Evolutionary conservation across 179 eudicot genomes (phyloP), one percentile per base, ranked within the genome.

Genomic region (Heliamphora pulchella): DNA sequence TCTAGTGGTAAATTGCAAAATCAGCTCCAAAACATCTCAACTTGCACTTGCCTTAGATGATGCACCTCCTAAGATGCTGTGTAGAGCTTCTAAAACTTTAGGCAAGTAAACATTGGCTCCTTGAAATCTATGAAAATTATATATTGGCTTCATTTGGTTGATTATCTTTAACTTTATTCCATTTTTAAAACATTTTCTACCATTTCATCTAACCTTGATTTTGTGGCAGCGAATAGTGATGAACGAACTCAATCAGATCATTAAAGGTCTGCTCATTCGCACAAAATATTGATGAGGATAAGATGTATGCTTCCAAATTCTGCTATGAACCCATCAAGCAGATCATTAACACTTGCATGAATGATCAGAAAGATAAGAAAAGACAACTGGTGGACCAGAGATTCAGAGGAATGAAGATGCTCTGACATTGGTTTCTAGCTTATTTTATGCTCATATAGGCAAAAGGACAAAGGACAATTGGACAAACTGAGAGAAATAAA

Each of bases 231-330:
- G 79, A 89, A 78, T 66, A 77, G 72, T 79, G 94, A 92, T n/a
- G n/a, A n/a, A n/a, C 17, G 97, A 91, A 11, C 81, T 79, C 13
- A 91, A 92, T 48, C 93, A 91, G 58, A 86, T 86, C 66, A 73
- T 79, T 75, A 10, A 46, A 22, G 63, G 66, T 71, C 78, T 55
- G 31, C 41, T 57, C 46, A 47, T 18, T 48, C 58, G 4, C 5
- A 39, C 50, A 18, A 17, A 18, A 13, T 18, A n/a, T 48, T 48
- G 50, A 15, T 50, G n/a, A n/a, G n/a, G n/a, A n/a, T n/a, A n/a
- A n/a, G n/a, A n/a, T n/a, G n/a, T n/a, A n/a, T n/a, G n/a, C n/a
- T n/a, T n/a, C n/a, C n/a, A n/a, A n/a, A n/a, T n/a, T n/a, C n/a
- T n/a, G n/a, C n/a, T n/a, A n/a, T n/a, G n/a, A n/a, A n/a, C n/a